Base-by-base conservation (phyloP, 2,329 filamentous ascomycete species). In the Ceratocystis harringtonii region DNA sequence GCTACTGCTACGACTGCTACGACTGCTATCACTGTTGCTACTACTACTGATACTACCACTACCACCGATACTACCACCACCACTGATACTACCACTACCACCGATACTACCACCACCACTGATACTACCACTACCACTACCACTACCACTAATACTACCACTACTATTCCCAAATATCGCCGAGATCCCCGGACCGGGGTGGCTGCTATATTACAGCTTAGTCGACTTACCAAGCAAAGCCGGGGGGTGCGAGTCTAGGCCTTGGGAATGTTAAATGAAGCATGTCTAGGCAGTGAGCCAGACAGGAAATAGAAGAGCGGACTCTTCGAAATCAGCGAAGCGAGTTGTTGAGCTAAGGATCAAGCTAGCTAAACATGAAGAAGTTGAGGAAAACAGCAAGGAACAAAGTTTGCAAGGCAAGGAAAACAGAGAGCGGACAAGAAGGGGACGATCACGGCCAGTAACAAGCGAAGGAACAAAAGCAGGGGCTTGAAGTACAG, bases 401-500 rank as follows among this genome's bases (percentile, higher is more conserved):
- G 48, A 19, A 25, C 17, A 50, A 12, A 12, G n/a, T 19, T 25
- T 50, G 19, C 8, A 50, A 36, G n/a, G 7, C 22, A 17, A 17
- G 50, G 50, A 22, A 15, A 30, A 0, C 50, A 57, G 50, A 17
- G 45, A 7, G 10, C 45, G 48, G 48, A 25, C 48, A 50, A 19
- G 48, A 50, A 50, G 48, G 22, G n/a, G 48, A 50, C n/a, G 48
- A 25, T 50, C n/a, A 25, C n/a, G 48, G 48, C 48, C n/a, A 25
- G 48, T 50, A 50, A 22, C 36, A 41, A 50, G 22, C 22, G 22
- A 25, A 50, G 48, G 15, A n/a, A n/a, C 15, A 19, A 7, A 45
- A 48, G 61, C 58, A 61, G 58, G 58, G 58, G 58, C 3, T 43
- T 62, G 41, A 62, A 48, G 61, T 45, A 43, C 44, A 61, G 15